Conservation (phyloP, 257 asterid species). For the Capsicum baccatum region DNA sequence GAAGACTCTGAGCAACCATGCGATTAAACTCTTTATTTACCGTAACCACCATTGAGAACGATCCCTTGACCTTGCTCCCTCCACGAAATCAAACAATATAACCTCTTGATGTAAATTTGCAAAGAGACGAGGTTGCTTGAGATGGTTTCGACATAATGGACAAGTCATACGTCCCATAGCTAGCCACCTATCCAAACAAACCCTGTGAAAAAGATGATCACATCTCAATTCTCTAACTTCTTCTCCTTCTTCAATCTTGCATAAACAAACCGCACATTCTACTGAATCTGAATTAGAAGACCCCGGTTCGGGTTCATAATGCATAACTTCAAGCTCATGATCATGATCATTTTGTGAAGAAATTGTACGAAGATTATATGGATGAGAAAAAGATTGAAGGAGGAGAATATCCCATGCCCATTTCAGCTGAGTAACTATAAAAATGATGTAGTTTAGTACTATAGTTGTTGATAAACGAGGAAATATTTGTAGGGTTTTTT, state of each 20-base stretch:
- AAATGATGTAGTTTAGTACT: background rate
- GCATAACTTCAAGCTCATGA: slow-evolving; percentile 25
- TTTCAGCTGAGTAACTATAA: slow-evolving; percentile 27
- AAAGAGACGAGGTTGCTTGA: slow-evolving; percentile 13
- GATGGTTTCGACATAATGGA: slow-evolving; percentile 38
- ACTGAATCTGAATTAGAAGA: slow-evolving; percentile 9
- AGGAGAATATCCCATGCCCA: slow-evolving; percentile 33
- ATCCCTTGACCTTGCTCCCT: background rate
- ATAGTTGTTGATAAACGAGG: background rate
- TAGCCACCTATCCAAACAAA: slow-evolving; percentile 45
- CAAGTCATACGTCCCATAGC: slow-evolving; percentile 36
- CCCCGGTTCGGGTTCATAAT: slow-evolving; percentile 22
- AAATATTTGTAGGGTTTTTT: slow-evolving; percentile 17
- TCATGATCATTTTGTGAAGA: background rate
- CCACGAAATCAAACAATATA: slow-evolving; percentile 29
- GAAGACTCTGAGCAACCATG: background rate
- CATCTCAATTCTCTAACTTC: slow-evolving; percentile 43
- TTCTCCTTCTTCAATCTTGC: slow-evolving; percentile 39
- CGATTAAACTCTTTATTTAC: background rate
- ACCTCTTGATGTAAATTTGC: slow-evolving; percentile 26
- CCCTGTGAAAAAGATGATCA: slow-evolving; percentile 42
- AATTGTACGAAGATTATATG: background rate
- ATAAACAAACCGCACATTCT: slow-evolving; percentile 42
- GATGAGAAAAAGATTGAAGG: slow-evolving; percentile 31
- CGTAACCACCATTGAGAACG: slow-evolving; percentile 45